Base-by-base conservation (phyloP, 1,284 basidiomycete genomes). In the Laetiporus sulphureus region DNA sequence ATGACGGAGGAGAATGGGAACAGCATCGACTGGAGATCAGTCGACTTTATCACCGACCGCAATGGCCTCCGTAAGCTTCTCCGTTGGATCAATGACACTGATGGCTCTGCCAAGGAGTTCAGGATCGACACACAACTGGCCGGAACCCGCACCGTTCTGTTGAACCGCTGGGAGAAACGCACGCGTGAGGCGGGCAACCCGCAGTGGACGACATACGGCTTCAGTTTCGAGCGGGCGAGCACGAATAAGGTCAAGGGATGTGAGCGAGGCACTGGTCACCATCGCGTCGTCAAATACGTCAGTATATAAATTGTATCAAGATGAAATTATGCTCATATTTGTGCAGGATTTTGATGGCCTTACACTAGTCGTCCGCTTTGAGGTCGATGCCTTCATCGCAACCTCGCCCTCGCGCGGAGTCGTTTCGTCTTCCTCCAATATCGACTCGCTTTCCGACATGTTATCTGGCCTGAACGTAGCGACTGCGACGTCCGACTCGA, bases 31-130 rank as follows among this genome's bases (percentile, higher is more conserved):
- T 77, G 77, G 72, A 40, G 62, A 3, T 46, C 59, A 0, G 55
- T 76, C 31, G 77, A 82, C 52, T 60, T 80, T 42, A 62, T 81
- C 40, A 76, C 75, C 0, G 76, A 79, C 52, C 65, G 78, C 3
- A 80, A 79, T 51, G 66, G 64, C 13, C 61, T 81, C 20, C 64
- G 77, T 11, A 79, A 78, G 54, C 62, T 82, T 4, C 48, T 74
- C 13, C 60, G 74, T 15, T 81, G 76, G 76, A 61, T 73, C 36
- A 55, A 54, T n/a, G 61, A 58, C 12, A 45, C 48, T 13, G 55
- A 47, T 18, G 48, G 30, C 45, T 30, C 38, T 50, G 0, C 53
- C 5, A 61, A 63, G 22, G 69, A 74, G 38, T 81, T 79, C 51
- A 60, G 78, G 12, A 75, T 82, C 41, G 77, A 82, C 48, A 51